These are phyloP conservation scores for Bipolaris cookei DNA, from an alignment of 2,329 filamentous ascomycete genomes.

Conservation along the genomic window DNA sequence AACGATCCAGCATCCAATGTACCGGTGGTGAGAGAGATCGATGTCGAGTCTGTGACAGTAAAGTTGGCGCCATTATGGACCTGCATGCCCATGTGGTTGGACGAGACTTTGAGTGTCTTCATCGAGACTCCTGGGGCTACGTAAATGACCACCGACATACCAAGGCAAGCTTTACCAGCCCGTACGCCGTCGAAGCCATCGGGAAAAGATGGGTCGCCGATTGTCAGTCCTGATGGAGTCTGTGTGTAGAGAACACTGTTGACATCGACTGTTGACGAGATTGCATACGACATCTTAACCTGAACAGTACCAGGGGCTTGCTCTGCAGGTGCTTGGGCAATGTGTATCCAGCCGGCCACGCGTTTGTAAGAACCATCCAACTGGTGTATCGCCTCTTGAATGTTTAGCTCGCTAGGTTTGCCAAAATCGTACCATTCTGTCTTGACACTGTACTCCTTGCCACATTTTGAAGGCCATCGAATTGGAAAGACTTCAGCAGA, in stretches of 20 bases:
- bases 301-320: constrained; percentile 48
- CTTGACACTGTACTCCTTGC: constrained; percentile 43
- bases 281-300: constrained; percentile 47
- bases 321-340: constrained; percentile 42
- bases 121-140: constrained; percentile 43
- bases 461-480: constrained; percentile 45
- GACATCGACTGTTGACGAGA: constrained; percentile 42
- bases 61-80: constrained; percentile 43
- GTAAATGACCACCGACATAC: constrained; percentile 48
- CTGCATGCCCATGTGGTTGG: constrained; percentile 49
- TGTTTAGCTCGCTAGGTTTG: constrained; percentile 28
- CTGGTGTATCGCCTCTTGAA: constrained; percentile 42
- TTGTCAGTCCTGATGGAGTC: constrained; percentile 29
- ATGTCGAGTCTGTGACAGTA: constrained; percentile 41
- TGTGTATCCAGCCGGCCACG: constrained; percentile 49
- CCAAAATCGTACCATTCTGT: constrained; percentile 41
- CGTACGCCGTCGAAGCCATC: constrained; percentile 35
- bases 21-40: constrained; percentile 45
- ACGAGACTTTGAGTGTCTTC: constrained; percentile 44
- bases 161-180: constrained; percentile 43
- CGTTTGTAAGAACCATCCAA: constrained; percentile 42
- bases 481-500: constrained; percentile 40
- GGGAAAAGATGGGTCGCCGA: constrained; percentile 36
- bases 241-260: constrained; percentile 38
- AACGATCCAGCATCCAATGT: constrained; percentile 44